A percentile compares a stretch with the other conserved stretches of the same genome.
Conservation (phyloP, 768 basidiomycete species). For the Tulasnella sp. region DNA sequence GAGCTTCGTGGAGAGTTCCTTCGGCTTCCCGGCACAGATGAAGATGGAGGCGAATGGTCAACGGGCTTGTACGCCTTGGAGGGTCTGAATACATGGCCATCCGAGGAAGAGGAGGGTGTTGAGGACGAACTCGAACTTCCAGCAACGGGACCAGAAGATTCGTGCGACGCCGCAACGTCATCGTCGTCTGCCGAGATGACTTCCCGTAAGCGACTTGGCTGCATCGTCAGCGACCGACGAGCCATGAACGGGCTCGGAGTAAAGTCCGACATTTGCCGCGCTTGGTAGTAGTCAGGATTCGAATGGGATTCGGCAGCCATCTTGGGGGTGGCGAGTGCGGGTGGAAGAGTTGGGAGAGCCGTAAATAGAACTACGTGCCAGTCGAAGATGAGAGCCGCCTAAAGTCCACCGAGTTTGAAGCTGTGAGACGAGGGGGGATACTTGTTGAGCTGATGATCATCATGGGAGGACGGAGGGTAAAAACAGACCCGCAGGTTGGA, state of each 20-base stretch:
- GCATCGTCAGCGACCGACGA: not conserved
- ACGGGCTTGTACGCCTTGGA: not conserved
- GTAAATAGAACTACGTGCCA: not conserved
- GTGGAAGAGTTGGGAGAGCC: not conserved
- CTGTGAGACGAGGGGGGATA: not conserved
- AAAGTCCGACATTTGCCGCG: not conserved
- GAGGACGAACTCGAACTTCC: not conserved
- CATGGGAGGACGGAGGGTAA: not conserved
- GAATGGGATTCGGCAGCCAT: not conserved
- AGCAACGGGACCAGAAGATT: not conserved
- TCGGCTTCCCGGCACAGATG: not conserved
- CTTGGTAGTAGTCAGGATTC: not conserved
- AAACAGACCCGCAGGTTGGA: not conserved
- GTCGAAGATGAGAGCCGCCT: not conserved
- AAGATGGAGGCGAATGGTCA: not conserved
- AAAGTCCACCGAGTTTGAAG: not conserved
- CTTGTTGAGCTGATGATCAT: not conserved
- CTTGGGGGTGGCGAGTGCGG: not conserved
- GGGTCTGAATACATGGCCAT: not conserved
- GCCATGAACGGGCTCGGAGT: not conserved
- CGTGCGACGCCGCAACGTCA: not conserved
- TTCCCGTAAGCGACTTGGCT: not conserved
- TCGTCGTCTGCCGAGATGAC: not conserved
- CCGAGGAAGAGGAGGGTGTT: not conserved
- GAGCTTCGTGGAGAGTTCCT: not conserved